A percentile compares a stretch with the other conserved stretches of the same genome.
These are phyloP conservation scores for Rosa hybrid DNA, from an alignment of 331 rosid genomes.

Conservation along the genomic window DNA sequence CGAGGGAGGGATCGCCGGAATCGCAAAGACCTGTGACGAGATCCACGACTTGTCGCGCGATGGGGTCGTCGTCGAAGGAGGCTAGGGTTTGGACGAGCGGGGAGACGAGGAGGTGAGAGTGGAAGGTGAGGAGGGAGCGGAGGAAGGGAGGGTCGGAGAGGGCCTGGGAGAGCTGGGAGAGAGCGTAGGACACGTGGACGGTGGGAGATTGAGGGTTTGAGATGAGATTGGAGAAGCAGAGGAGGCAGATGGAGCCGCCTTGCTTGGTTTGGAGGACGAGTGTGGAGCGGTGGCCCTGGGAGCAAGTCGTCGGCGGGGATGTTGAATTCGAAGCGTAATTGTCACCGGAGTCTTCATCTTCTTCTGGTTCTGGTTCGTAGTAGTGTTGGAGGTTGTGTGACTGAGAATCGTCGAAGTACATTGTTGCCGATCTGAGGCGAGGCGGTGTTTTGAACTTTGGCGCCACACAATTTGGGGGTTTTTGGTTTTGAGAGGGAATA, in stretches of 20 bases:
- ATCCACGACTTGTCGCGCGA: slow-evolving; percentile 60
- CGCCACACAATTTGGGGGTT: slow-evolving; percentile 1
- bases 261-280: slow-evolving; percentile 58
- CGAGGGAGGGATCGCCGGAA: slow-evolving; percentile 31
- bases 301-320: slow-evolving; percentile 33
- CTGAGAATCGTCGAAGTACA: slow-evolving; percentile 15
- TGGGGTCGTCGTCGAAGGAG: slow-evolving; percentile 67
- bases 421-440: background rate
- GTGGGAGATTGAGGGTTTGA: slow-evolving; percentile 79
- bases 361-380: background rate
- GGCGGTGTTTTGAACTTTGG: background rate
- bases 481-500: background rate
- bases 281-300: slow-evolving; percentile 82
- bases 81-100: slow-evolving; percentile 72
- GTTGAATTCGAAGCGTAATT: background rate
- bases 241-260: slow-evolving; percentile 84
- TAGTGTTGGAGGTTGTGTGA: background rate
- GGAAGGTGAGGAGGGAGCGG: slow-evolving; percentile 61
- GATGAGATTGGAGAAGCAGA: slow-evolving; percentile 87
- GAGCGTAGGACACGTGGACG: slow-evolving; percentile 86
- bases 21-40: slow-evolving; percentile 53
- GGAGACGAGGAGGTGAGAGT: slow-evolving; percentile 72
- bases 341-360: background rate
- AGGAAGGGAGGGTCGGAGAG: slow-evolving; percentile 65
- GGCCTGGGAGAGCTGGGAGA: slow-evolving; percentile 83